Base-by-base conservation (phyloP, 2,329 filamentous ascomycete species). In the Neofusicoccum cordaticola region DNA sequence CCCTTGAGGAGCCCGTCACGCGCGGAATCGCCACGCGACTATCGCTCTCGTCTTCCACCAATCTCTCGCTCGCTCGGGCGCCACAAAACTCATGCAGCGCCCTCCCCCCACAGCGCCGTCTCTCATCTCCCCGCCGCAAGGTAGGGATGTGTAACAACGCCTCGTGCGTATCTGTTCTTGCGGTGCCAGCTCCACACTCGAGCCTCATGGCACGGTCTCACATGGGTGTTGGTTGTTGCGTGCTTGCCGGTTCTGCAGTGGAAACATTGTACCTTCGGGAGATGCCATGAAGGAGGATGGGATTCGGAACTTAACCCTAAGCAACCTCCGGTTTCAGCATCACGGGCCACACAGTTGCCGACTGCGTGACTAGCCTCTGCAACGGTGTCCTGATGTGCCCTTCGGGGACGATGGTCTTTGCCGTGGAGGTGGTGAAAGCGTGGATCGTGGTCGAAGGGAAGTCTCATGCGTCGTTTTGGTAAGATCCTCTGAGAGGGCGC, bases 221-320 rank as follows among this genome's bases (percentile, higher is more conserved):
- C 78, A 80, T 80, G 81, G 82, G 82, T 78, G 74, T 72, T 66
- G 71, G 71, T 60, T 73, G 73, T 68, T 69, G 58, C 60, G 66
- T 68, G 64, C 65, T 66, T 67, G 68, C 6, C 74, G 76, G 76
- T 72, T 72, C 75, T 76, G 74, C 73, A 71, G 70, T 73, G 73
- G 69, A 53, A 68, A 71, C 71, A 71, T 64, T 65, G 69, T 67
- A 69, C 63, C 52, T 65, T 62, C 57, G 67, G 63, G 63, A 61
- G 31, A 12, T 50, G 66, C 69, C 69, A 71, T 66, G 69, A 80
- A 57, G 79, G 85, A 84, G 86, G 89, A 86, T 83, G 82, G 82
- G 79, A 82, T 80, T 89, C 88, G 92, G 91, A 93, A 93, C 91
- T 93, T 96, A 97, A 96, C 93, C 93, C 93, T 97, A 97, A 90